Evolutionary conservation across 129 eudicot species (phyloP), one percentile per base, ranked within the genome.

Genomic region (Artemisia argyi): DNA sequence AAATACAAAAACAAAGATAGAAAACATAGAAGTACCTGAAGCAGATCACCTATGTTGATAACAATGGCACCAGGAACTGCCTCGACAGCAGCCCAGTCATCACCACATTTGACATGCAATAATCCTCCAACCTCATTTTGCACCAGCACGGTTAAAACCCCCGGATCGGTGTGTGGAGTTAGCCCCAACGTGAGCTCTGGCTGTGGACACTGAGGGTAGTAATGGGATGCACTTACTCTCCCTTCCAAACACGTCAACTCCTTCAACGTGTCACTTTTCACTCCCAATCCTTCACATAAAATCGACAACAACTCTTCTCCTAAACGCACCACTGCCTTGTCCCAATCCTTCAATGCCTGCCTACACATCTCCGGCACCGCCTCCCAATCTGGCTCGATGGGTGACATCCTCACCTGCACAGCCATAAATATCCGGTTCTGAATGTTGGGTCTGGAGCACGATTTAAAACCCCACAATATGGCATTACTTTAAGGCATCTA

Each of bases 11-110:
- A 35, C 10, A 35, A 0, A 35, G 8, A 35, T 0, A 35, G 39
- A 24, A 24, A 24, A 30, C 35, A 30, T 30, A 28, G 17, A 42
- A 2, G 57, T 88, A 88, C 95, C 88, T 88, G 90, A 69, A 85
- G 91, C 11, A 88, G 72, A 76, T 88, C 91, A 26, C 91, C 95
- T 26, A 83, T 76, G 67, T 85, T 88, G 68, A 88, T 66, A 52
- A 85, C 83, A 51, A 88, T 50, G 28, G 91, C 91, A 49, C 95
- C 88, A 13, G 65, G 85, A 18, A 83, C 69, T 12, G 88, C 86
- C 68, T 83, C 84, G 9, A 88, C 84, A 17, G 85, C 86, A 51
- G 75, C 78, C 95, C 88, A 88, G 16, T 80, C 79, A 6, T 83
- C 82, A 28, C 85, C 85, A 11, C 66, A 60, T 67, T 82, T 83